Evolutionary conservation across 2,329 filamentous ascomycete species (phyloP).

Genomic region (Aspergillus intermedius): DNA sequence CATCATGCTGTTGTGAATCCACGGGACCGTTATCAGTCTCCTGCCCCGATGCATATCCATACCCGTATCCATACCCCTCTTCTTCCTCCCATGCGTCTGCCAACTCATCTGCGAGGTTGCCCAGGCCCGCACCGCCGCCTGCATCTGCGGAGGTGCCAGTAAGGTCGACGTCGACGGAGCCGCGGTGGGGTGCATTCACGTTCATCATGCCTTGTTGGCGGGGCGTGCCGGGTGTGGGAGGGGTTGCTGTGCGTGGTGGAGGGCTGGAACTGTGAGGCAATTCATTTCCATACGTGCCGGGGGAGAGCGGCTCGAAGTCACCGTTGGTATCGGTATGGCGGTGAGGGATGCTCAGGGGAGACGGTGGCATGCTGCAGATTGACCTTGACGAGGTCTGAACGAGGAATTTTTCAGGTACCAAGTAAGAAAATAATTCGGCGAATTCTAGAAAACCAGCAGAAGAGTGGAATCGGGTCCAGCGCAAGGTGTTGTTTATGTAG

Average conservation of each 20-base stretch:
- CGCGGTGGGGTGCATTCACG: conserved; percentile 30
- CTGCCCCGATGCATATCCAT: conserved; percentile 36
- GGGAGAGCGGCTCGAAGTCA: conserved; percentile 32
- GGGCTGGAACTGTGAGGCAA: conserved; percentile 23
- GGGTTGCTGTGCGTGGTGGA: conserved; percentile 30
- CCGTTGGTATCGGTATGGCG: conserved; percentile 29
- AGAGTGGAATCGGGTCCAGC: neutral
- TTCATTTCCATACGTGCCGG: conserved; percentile 25
- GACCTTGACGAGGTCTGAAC: neutral
- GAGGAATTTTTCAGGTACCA: neutral
- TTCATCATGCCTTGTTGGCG: conserved; percentile 31
- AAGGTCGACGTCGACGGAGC: conserved; percentile 37
- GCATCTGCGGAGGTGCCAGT: conserved; percentile 18
- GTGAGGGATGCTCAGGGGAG: conserved; percentile 33
- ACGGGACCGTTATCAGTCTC: conserved; percentile 19
- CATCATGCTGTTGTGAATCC: conserved; percentile 24
- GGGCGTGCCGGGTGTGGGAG: conserved; percentile 34
- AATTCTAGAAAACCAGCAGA: neutral
- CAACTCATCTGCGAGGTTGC: conserved; percentile 58
- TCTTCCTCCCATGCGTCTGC: conserved; percentile 55
- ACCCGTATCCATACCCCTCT: conserved; percentile 41
- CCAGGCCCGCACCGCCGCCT: conserved; percentile 44
- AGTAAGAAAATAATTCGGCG: neutral
- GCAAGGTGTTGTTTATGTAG: neutral
- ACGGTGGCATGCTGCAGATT: conserved; percentile 19